A percentile compares a stretch with the other conserved stretches of the same genome.
Conservation (phyloP, 495 filamentous ascomycete genomes). For the Talaromyces liani region DNA sequence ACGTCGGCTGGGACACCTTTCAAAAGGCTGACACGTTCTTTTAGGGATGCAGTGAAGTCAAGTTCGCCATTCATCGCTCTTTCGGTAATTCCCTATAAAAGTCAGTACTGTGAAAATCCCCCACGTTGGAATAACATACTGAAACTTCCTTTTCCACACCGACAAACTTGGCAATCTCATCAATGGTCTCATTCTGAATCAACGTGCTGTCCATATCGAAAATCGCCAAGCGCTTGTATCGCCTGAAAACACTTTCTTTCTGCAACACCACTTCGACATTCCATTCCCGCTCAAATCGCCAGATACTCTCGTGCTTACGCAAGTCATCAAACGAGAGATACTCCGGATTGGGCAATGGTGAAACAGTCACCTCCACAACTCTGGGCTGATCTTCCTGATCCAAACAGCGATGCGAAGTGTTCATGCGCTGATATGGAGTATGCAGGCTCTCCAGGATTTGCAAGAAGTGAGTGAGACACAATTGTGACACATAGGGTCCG, state of each 20-base stretch:
- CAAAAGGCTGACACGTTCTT: conserved; percentile 69
- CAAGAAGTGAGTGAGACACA: conserved; percentile 77
- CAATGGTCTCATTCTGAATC: conserved; percentile 94
- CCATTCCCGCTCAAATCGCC: conserved; percentile 79
- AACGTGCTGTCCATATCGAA: conserved; percentile 99
- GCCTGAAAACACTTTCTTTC: conserved; percentile 60
- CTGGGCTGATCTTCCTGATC: conserved; percentile 53
- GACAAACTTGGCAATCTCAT: conserved; percentile 78
- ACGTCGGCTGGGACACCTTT: conserved; percentile 72
- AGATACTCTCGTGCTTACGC: conserved; percentile 71
- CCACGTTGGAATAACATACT: conserved; percentile 29
- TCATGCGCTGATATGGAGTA: conserved; percentile 48
- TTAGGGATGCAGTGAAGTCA: conserved; percentile 80
- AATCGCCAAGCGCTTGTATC: conserved; percentile 72
- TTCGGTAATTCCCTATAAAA: conserved; percentile 62
- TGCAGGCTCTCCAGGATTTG: conserved; percentile 66
- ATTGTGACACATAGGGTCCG: conserved; percentile 66
- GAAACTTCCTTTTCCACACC: conserved; percentile 64
- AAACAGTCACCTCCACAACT: conserved; percentile 64
- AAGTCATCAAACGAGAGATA: conserved; percentile 63
- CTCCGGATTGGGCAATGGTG: conserved; percentile 56
- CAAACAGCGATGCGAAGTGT: conserved; percentile 64
- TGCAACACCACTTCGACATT: conserved; percentile 77
- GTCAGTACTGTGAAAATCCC: conserved; percentile 14
- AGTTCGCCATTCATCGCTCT: conserved; percentile 94